Base-by-base conservation (phyloP, 2,329 filamentous ascomycete genomes). In the Triangularia verruculosa region DNA sequence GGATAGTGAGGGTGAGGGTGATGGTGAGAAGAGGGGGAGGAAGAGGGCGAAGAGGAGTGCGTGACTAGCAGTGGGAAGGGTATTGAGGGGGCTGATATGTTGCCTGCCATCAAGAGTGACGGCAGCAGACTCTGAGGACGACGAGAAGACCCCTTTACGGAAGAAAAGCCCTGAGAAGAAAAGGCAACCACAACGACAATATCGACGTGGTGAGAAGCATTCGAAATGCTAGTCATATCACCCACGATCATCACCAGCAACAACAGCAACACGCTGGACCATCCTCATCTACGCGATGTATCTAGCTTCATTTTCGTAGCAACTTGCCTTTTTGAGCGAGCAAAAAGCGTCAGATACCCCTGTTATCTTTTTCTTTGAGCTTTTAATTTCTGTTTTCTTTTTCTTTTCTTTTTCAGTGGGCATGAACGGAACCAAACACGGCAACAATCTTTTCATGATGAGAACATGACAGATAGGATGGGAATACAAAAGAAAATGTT, bases 21-120 rank as follows among this genome's bases (percentile, higher is more conserved):
- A n/a, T n/a, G 34, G 34, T 5, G 54, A 59, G 17, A 39, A 39
- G 22, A 64, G 64, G 57, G 25, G 52, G 43, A 64, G 64, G 34
- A 70, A 71, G 64, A 68, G 62, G 61, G 51, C 52, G n/a, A 70
- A 64, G 67, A 67, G 68, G 60, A 47, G 39, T 20, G 34, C 24
- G 34, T 59, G 39, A 59, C 57, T 51, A 20, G 12, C 25, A 9
- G n/a, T 7, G 28, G 8, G 9, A 13, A 27, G n/a, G 53, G 55
- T 25, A 11, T 27, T 54, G 22, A 20, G 39, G 27, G 27, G 27
- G 27, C 27, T 47, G 12, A 9, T 47, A 20, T 47, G 34, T 8
- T 43, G 15, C 8, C 17, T 20, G 15, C 39, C n/a, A 7, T 47
- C 20, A 7, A 6, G 39, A 7, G n/a, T 1, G 39, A n/a, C n/a